A percentile compares a stretch with the other conserved stretches of the same genome.
phyloP scores from a whole-genome alignment of 2,329 filamentous ascomycete genomes.

The Colletotrichum aenigma region DNA sequence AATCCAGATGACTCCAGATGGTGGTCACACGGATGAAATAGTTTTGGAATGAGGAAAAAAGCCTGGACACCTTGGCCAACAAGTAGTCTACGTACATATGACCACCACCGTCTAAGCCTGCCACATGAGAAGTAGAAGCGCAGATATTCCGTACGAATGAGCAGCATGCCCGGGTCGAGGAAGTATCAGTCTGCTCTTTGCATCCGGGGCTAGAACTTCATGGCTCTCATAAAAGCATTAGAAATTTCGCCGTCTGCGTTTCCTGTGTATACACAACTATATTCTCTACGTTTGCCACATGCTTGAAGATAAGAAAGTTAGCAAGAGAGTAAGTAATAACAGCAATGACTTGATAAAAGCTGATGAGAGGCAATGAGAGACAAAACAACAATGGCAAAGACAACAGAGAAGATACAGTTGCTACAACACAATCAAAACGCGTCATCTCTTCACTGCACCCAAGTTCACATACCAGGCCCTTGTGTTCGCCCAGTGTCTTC shows the following conservation, averaged over 20 bases:
- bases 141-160: background rate
- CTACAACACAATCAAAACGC: background rate
- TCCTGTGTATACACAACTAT: no score
- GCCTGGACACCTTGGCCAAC: no score
- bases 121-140: background rate
- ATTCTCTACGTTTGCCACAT: no score
- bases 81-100: no score
- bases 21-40: no score
- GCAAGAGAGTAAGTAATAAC: no score
- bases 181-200: background rate
- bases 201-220: background rate
- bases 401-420: no score
- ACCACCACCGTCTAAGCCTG: background rate
- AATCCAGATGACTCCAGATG: no score
- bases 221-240: background rate
- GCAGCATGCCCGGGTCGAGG: background rate
- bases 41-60: no score
- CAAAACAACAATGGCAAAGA: fast-evolving
- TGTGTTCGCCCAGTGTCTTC: background rate
- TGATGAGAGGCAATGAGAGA: background rate
- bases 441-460: background rate
- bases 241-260: no score
- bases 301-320: no score
- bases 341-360: background rate
- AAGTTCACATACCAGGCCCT: fast-evolving